Conservation (phyloP, 2,329 filamentous ascomycete species). For the Lachnellula willkommii region DNA sequence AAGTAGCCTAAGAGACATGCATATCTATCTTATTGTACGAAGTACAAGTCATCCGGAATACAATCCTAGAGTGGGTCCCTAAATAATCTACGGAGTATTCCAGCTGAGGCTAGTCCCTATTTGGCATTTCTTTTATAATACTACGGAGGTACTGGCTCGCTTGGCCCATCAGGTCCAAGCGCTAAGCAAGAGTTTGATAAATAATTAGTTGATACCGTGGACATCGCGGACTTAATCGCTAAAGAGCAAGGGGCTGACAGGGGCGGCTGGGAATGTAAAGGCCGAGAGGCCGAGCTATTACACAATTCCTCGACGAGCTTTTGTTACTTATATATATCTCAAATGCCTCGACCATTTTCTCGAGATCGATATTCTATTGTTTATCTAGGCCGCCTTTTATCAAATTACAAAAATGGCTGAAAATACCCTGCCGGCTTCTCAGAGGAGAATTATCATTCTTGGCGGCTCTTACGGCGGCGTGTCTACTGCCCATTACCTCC, state of each 20-base stretch:
- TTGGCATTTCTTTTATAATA: too few species aligned
- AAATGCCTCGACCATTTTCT: not conserved
- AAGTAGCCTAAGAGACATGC: too few species aligned
- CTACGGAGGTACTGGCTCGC: too few species aligned
- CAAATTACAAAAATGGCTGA: slow-evolving; percentile 1
- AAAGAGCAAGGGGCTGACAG: not conserved
- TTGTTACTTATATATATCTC: not conserved
- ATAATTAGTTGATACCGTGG: not conserved
- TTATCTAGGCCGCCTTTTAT: not conserved
- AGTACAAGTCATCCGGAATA: too few species aligned
- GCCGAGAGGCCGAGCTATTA: not conserved
- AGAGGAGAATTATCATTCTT: slow-evolving; percentile 42
- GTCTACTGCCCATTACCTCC: slow-evolving; percentile 47
- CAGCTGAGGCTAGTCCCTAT: too few species aligned
- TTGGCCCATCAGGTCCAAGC: too few species aligned
- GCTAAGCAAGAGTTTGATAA: too few species aligned
- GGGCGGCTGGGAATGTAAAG: not conserved
- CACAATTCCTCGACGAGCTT: not conserved
- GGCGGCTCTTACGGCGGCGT: slow-evolving; percentile 50
- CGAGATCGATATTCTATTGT: too few species aligned
- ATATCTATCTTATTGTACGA: too few species aligned
- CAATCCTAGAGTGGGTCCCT: too few species aligned
- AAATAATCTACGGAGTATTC: too few species aligned
- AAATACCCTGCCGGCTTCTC: not conserved
- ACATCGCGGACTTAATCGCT: not conserved